phyloP scores from a whole-genome alignment of 176 grass and related monocot genomes.

The Oryza meridionalis region DNA sequence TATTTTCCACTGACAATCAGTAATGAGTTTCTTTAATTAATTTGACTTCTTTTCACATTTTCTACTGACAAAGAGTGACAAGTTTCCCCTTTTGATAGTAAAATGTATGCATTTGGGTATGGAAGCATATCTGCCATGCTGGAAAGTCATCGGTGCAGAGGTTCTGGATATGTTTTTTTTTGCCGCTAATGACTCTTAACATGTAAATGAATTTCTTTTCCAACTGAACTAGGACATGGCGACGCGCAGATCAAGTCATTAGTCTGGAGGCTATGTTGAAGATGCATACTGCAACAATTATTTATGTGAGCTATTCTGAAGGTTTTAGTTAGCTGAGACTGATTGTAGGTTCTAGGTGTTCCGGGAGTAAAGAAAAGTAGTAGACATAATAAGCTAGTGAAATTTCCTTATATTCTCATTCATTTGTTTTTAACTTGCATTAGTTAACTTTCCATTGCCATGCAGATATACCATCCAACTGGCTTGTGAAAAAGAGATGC shows the following conservation, averaged over 20 bases:
- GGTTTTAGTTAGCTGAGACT: conserved; percentile 27
- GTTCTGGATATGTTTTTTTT: background rate
- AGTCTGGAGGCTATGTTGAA: conserved; percentile 43
- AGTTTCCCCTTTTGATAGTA: conserved; percentile 38
- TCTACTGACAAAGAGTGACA: conserved; percentile 34
- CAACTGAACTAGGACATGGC: conserved; percentile 48
- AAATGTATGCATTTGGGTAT: conserved; percentile 19
- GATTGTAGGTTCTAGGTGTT: conserved; percentile 21
- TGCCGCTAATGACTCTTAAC: conserved; percentile 38
- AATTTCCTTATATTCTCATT: background rate
- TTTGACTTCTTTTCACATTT: conserved; percentile 39
- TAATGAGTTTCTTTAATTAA: conserved; percentile 27
- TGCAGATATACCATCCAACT: background rate
- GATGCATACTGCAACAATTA: conserved; percentile 34
- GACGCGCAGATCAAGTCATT: conserved; percentile 37
- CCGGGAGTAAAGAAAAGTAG: background rate
- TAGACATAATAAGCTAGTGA: background rate
- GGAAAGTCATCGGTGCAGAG: conserved; percentile 22
- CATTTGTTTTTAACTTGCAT: background rate
- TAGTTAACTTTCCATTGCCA: background rate
- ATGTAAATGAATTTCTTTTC: conserved; percentile 40
- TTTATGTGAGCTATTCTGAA: conserved; percentile 34
- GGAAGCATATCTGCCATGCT: conserved; percentile 17
- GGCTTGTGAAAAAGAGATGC: background rate
- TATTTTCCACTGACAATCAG: conserved; percentile 42